Conservation (phyloP, 371 early-diverging fungal species). For the Syncephalis fuscata region DNA sequence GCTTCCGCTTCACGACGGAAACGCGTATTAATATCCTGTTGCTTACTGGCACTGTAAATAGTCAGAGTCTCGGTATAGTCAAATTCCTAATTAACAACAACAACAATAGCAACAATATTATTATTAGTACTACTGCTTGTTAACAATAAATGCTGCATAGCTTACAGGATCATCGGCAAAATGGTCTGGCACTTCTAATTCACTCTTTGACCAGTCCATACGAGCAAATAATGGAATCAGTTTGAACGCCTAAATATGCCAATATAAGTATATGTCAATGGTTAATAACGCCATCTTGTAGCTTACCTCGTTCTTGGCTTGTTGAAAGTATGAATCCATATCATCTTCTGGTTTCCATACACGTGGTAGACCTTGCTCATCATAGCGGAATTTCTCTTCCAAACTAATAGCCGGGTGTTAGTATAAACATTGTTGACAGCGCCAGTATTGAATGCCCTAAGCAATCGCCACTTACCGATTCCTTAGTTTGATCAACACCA, state of each 20-base stretch:
- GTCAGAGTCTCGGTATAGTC: conserved; percentile 39
- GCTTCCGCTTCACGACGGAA: conserved; percentile 83
- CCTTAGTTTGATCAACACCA: conserved; percentile 60
- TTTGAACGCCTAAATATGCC: conserved; percentile 23
- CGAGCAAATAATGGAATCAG: conserved; percentile 45
- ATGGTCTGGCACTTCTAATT: conserved; percentile 16
- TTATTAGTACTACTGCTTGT: not conserved
- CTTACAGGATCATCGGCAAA: conserved; percentile 16
- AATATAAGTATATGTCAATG: not conserved
- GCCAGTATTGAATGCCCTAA: not conserved
- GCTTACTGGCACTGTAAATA: conserved; percentile 45
- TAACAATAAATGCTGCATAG: not conserved
- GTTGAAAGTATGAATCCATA: conserved; percentile 70
- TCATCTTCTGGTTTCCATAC: conserved; percentile 92
- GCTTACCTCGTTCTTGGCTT: conserved; percentile 43
- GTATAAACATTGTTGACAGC: not conserved
- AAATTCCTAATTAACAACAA: conserved; percentile 18
- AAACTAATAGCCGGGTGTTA: conserved; percentile 23
- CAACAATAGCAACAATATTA: not conserved
- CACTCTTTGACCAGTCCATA: conserved; percentile 24
- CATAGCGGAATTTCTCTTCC: conserved; percentile 86
- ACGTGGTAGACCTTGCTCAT: conserved; percentile 77
- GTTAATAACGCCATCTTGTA: not conserved
- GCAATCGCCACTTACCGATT: conserved; percentile 12
- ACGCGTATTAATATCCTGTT: conserved; percentile 56